A percentile compares a stretch with the other conserved stretches of the same genome.
These are phyloP conservation scores for Agaricales sp. DNA, from an alignment of 1,284 basidiomycete species.

Conservation along the genomic window DNA sequence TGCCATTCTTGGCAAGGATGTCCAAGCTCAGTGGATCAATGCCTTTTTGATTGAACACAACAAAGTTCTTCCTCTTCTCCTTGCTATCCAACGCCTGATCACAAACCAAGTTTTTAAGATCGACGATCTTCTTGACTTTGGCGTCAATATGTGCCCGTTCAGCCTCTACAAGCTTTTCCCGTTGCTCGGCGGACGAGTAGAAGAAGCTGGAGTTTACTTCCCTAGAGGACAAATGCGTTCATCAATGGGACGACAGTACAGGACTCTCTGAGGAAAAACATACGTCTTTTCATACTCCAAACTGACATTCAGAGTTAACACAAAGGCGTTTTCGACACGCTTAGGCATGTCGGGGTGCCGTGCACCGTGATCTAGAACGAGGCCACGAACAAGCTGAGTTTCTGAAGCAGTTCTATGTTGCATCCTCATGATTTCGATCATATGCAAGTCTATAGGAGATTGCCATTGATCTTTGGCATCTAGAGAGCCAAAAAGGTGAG, in stretches of 20 bases:
- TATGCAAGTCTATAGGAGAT: slow-evolving; percentile 95
- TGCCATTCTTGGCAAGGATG: slow-evolving; percentile 94
- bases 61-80: slow-evolving; percentile 82
- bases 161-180: slow-evolving; percentile 97
- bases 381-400: slow-evolving; percentile 92
- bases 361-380: slow-evolving; percentile 94
- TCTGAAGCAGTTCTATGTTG: slow-evolving; percentile 97
- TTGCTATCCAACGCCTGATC: slow-evolving; percentile 79
- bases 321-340: slow-evolving; percentile 93
- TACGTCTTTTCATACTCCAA: slow-evolving; percentile 99
- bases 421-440: slow-evolving; percentile 99
- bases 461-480: slow-evolving; percentile 57
- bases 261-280: too few species aligned
- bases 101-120: slow-evolving; percentile 94
- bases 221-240: slow-evolving; percentile 31
- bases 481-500: slow-evolving; percentile 21
- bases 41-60: slow-evolving; percentile 98
- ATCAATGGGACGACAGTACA: slow-evolving; percentile 5
- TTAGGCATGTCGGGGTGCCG: slow-evolving; percentile 99
- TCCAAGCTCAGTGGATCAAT: slow-evolving; percentile 98
- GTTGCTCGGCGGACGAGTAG: slow-evolving; percentile 97
- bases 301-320: slow-evolving; percentile 95
- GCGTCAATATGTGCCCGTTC: slow-evolving; percentile 92
- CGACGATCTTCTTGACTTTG: slow-evolving; percentile 94
- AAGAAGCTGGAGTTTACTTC: slow-evolving; percentile 99